Evolutionary conservation across 164 flowering plant genomes (phyloP).

Genomic region (Euptelea pleiosperma): DNA sequence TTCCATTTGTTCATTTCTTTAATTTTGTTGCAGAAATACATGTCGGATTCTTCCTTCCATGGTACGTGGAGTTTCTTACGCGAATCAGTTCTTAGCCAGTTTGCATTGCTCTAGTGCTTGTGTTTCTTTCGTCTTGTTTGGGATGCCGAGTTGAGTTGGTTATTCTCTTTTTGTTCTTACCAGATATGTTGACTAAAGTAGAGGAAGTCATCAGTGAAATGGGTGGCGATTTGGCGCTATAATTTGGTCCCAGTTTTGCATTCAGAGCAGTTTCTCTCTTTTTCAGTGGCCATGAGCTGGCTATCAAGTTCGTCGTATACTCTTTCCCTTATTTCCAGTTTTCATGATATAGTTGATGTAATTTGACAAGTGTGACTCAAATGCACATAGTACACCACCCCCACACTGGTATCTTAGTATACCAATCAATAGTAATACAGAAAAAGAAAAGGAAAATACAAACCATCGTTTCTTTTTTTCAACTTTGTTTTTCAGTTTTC

Average conservation of each 20-base stretch:
- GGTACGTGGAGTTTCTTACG: slow-evolving; percentile 30
- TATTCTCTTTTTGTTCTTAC: background rate
- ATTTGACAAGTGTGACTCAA: background rate
- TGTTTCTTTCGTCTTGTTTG: background rate
- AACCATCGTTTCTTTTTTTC: background rate
- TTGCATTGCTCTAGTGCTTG: too few species aligned
- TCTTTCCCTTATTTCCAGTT: background rate
- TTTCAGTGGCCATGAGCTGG: background rate
- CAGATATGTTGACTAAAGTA: slow-evolving; percentile 60
- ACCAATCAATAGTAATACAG: background rate
- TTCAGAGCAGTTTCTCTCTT: background rate
- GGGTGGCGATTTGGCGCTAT: slow-evolving; percentile 38
- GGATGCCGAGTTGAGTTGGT: too few species aligned
- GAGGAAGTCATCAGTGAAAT: slow-evolving; percentile 54
- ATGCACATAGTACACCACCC: background rate
- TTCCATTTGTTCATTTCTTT: background rate
- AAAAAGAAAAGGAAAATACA: background rate
- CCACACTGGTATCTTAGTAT: background rate
- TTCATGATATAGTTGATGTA: background rate
- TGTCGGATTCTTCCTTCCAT: slow-evolving; percentile 64
- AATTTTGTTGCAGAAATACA: slow-evolving; percentile 47
- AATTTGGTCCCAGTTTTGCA: background rate
- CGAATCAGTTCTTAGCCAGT: too few species aligned
- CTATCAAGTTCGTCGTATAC: slow-evolving; percentile 1
- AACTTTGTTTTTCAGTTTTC: too few species aligned